phyloP scores from a whole-genome alignment of 75 land plant species.

The Pinus albicaulis region DNA sequence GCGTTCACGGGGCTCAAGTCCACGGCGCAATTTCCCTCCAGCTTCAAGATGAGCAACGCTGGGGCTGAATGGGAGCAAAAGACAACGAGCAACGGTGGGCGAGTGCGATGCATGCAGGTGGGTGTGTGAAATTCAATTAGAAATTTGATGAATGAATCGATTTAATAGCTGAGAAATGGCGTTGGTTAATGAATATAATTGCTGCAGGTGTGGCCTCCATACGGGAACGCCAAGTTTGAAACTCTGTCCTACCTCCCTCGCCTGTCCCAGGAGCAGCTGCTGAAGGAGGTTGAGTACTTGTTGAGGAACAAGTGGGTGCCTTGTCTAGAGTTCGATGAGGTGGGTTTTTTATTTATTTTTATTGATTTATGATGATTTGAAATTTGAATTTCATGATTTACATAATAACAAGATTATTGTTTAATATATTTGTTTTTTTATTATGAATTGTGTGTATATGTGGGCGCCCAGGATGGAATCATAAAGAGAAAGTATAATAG shows the following conservation, averaged over 20 bases:
- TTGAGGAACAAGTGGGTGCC: slow-evolving; percentile 48
- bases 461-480: slow-evolving; percentile 20
- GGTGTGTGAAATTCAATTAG: background rate
- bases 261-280: slow-evolving; percentile 23
- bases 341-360: slow-evolving; percentile 1
- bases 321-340: slow-evolving; percentile 67
- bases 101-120: slow-evolving; percentile 62
- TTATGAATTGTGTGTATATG: background rate
- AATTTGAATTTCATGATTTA: too few relatives aligned
- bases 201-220: slow-evolving; percentile 53
- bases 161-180: background rate
- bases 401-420: too few relatives aligned
- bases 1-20: slow-evolving; percentile 45
- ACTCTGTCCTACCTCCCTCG: slow-evolving; percentile 74
- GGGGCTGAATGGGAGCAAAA: slow-evolving; percentile 8
- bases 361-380: too few relatives aligned
- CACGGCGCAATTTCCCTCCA: slow-evolving; percentile 22
- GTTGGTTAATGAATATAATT: background rate
- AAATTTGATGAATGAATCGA: background rate
- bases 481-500: slow-evolving; percentile 43
- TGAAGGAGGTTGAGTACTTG: slow-evolving; percentile 69
- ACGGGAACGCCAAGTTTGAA: slow-evolving; percentile 47
- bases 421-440: too few relatives aligned
- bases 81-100: slow-evolving; percentile 52
- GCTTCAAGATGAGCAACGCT: slow-evolving; percentile 11